phyloP scores from a whole-genome alignment of 2,329 filamentous ascomycete genomes.

The Colletotrichum ledebouriae region DNA sequence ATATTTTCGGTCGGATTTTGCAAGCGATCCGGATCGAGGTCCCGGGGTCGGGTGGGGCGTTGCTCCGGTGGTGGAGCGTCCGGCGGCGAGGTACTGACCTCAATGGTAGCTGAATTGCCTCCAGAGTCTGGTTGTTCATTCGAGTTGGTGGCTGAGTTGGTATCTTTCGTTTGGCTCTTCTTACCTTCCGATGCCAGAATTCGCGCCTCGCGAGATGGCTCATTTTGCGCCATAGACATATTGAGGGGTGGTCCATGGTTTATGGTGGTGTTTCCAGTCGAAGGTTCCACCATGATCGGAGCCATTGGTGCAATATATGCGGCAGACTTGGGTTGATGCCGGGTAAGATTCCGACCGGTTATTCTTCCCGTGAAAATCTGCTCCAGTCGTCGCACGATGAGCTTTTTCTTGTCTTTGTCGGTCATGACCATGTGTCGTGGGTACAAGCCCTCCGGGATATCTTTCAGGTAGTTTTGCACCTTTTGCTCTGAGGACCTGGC shows the following conservation, averaged over 20 bases:
- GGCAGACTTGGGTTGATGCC: constrained; percentile 45
- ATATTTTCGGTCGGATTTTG: constrained; percentile 84
- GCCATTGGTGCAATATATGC: constrained; percentile 37
- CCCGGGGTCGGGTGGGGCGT: constrained; percentile 80
- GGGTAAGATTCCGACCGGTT: constrained; percentile 54
- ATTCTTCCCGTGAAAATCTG: constrained; percentile 85
- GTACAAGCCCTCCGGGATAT: constrained; percentile 78
- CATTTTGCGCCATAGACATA: constrained; percentile 38
- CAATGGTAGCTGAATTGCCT: constrained; percentile 53
- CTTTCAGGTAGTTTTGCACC: constrained; percentile 77
- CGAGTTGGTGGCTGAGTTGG: constrained; percentile 61
- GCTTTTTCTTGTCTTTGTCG: constrained; percentile 80
- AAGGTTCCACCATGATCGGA: constrained; percentile 48
- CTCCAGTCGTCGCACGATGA: constrained; percentile 82
- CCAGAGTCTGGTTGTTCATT: constrained; percentile 62
- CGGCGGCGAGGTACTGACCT: constrained; percentile 57
- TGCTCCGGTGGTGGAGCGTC: constrained; percentile 70
- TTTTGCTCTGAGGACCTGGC: constrained; percentile 67
- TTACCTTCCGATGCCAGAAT: constrained; percentile 58
- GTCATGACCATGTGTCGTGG: constrained; percentile 73
- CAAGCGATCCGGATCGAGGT: constrained; percentile 82
- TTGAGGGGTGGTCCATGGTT: constrained; percentile 54
- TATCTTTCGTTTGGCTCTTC: constrained; percentile 58
- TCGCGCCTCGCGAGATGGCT: constrained; percentile 62
- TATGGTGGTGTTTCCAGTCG: constrained; percentile 44